Percentiles rank a stretch among this genome's conserved stretches.
Evolutionary conservation across 23 red algal species (phyloP).

Genomic region (Agarophyton chilense): DNA sequence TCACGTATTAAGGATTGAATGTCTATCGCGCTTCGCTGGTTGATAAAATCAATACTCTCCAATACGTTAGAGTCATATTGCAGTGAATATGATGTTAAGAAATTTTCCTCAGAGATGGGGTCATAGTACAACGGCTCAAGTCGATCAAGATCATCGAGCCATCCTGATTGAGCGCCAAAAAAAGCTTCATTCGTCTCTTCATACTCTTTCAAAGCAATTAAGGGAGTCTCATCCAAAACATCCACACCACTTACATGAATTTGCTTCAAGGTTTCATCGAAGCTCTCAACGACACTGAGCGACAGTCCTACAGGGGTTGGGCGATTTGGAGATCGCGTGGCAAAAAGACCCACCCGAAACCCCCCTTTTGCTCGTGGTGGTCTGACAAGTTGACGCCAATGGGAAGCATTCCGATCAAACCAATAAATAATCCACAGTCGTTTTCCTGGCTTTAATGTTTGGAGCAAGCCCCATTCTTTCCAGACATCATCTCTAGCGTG

Average conservation of each 20-base stretch:
- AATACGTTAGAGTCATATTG: not conserved
- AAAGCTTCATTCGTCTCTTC: constrained; percentile 4
- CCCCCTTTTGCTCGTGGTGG: constrained; percentile 70
- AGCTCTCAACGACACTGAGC: constrained; percentile 31
- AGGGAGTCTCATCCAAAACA: constrained; percentile 76
- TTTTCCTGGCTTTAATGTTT: not conserved
- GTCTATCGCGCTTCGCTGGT: constrained; percentile 44
- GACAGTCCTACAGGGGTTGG: constrained; percentile 71
- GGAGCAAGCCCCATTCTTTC: not conserved
- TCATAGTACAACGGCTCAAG: constrained; percentile 74
- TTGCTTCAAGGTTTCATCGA: constrained; percentile 20
- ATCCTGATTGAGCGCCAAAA: constrained; percentile 33
- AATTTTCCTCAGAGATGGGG: not conserved
- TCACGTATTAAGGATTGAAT: constrained; percentile 29
- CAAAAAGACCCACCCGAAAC: constrained; percentile 73
- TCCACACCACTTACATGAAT: constrained; percentile 59
- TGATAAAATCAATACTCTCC: constrained; percentile 58
- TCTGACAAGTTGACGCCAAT: constrained; percentile 66
- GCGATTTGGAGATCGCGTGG: constrained; percentile 67
- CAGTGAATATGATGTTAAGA: not conserved
- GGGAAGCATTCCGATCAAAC: constrained; percentile 66
- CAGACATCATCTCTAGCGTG: not conserved
- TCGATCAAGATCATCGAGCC: constrained; percentile 57
- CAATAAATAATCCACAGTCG: constrained; percentile 72
- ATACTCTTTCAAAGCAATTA: constrained; percentile 55